phyloP scores from a whole-genome alignment of 202 grass and related monocot genomes.

The Eragrostis tef region DNA sequence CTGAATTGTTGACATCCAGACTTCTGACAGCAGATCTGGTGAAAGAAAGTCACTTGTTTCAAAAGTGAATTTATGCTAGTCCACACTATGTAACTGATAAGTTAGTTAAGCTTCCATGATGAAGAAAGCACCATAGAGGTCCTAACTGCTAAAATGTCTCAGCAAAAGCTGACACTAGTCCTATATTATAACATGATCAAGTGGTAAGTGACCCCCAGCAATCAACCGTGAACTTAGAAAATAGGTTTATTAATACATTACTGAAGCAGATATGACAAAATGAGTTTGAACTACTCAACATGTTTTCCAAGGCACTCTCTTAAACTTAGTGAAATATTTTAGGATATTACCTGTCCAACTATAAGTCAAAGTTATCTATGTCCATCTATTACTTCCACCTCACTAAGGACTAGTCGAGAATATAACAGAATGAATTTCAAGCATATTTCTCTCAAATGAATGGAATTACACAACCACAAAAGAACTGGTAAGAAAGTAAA shows the following conservation, averaged over 20 bases:
- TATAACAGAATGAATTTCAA: background rate
- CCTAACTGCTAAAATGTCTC: background rate
- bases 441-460: constrained; percentile 16
- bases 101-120: background rate
- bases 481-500: background rate
- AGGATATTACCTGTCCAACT: background rate
- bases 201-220: background rate
- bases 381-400: background rate
- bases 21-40: constrained; percentile 55
- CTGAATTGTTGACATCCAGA: constrained; percentile 58
- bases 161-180: background rate
- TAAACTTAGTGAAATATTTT: background rate
- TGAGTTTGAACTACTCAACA: background rate
- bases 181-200: constrained; percentile 10
- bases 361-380: background rate
- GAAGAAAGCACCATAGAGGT: constrained; percentile 23
- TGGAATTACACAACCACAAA: constrained; percentile 26
- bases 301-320: constrained; percentile 20
- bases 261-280: background rate
- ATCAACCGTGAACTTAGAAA: background rate
- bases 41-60: constrained; percentile 30
- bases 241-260: background rate
- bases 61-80: constrained; percentile 30
- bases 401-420: background rate
- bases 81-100: constrained; percentile 18